Conservation (phyloP, 2,329 filamentous ascomycete genomes). For the Apiospora aurea region DNA sequence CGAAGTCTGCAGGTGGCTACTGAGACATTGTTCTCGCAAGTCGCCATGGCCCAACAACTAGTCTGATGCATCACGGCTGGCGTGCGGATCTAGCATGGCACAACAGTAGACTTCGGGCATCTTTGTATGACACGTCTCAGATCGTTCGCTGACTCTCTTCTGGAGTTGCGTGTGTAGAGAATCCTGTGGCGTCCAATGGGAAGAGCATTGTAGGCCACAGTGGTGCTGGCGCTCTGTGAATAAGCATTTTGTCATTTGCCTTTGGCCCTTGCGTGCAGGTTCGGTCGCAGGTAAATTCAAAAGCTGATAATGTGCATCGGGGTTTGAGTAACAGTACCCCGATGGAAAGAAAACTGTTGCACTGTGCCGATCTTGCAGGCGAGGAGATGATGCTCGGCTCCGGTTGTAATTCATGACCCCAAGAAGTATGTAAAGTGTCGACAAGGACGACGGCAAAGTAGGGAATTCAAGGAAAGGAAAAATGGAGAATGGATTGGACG, state of each 20-base stretch:
- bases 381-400: background rate
- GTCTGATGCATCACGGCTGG: background rate
- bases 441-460: no score
- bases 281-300: constrained; percentile 8
- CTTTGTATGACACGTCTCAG: constrained; percentile 29
- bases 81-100: constrained; percentile 29
- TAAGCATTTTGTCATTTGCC: background rate
- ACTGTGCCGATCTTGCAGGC: background rate
- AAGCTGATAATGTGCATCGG: background rate
- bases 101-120: constrained; percentile 30
- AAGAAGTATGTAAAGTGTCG: no score
- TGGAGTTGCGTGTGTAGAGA: background rate
- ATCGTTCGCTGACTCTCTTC: background rate
- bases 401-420: no score
- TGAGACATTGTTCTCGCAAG: constrained; percentile 3
- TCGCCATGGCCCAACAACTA: background rate
- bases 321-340: background rate
- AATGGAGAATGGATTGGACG: background rate
- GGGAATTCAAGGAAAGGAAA: no score
- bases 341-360: background rate
- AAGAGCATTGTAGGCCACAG: background rate
- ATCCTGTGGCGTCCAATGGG: background rate
- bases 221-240: background rate
- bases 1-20: background rate
- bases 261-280: background rate